Evolutionary conservation across 352 stramenopile species (phyloP), one percentile per base, ranked within the genome.

Genomic region (Globisporangium takayamanum): DNA sequence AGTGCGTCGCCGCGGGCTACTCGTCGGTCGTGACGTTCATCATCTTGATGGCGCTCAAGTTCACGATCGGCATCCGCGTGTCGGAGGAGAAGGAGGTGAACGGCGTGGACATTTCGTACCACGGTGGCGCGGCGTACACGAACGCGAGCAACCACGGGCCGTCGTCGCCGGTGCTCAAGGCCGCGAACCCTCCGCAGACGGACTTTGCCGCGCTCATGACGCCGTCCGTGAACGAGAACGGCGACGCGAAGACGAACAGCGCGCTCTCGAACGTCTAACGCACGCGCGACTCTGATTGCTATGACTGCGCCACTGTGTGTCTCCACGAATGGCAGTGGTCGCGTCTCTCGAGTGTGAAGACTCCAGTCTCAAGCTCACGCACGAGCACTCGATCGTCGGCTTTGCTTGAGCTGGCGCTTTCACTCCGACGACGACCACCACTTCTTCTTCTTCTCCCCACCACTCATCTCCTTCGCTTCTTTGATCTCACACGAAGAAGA

Each of bases 71-170:
- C 12, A 60, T 94, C 26, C 78, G 83, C 15, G 80, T 92, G n/a
- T 74, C 79, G 28, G 80, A 85, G 39, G 81, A 88, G 46, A 89
- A 87, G 62, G 84, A 94, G 50, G 71, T 89, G 28, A 84, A 81
- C 53, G 84, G 84, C 42, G 78, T 94, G 26, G 84, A 94, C 59
- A 62, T 92, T 18, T 84, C 78, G 37, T 89, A 92, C 63, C 83
- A 91, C 62, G 83, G 80, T 18, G 83, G 80, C 11, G 67, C 71
- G 18, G 83, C 80, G 1, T 92, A 92, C 59, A 62, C 61, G 33
- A 74, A 83, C 53, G 73, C 76, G 64, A 80, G 61, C 48, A 55
- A 67, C 2, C 67, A 74, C 59, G 68, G 71, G 2, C 45, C 54
- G 33, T 57, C 62, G 33, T 72, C 57, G 53, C 59, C 66, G 22